Evolutionary conservation across 768 basidiomycete genomes (phyloP), one percentile per base, ranked within the genome.

Genomic region (Russula foetens): DNA sequence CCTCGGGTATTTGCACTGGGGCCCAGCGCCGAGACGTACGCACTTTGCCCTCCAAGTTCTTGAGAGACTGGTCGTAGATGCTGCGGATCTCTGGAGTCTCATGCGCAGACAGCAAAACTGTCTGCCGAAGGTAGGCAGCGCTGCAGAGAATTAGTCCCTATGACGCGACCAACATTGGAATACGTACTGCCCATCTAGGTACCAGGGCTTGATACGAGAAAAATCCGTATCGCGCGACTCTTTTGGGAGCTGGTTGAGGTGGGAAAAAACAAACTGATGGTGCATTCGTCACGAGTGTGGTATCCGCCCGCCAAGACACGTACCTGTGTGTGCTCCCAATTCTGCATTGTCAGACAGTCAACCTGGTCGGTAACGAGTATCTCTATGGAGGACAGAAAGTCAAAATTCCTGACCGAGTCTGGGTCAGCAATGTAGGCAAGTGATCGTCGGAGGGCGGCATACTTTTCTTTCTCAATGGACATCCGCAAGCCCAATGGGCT

Each of bases 261-360:
- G 81, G 7, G 84, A 84, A 66, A 99, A 79, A 52, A 97, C 82
- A 69, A 90, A 93, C 94, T 97, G 35, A 24, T 7, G 43, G 26
- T 7, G 11, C 56, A 28, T 35, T 28, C 38, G 41, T 29, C 29
- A 28, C 15, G 45, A 48, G 24, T 46, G 14, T 43, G 28, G 2
- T 43, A 38, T 8, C 7, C 12, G 26, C 50, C 49, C 19, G 33
- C 11, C 21, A 9, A 0, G 39, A 6, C 23, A 68, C 77, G 38
- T 69, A 92, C 95, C 79, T 97, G 91, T 21, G 95, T 81, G 69
- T 98, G 97, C 41, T 98, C 94, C 97, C 97, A 99, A 68, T 99
- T 99, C 75, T 98, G 97, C 97, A 98, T 98, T 4, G 84, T 81
- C 67, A 98, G 80, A 3, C 88, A 88, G 71, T 98, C 93, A 77